Evolutionary conservation across 2,329 filamentous ascomycete species (phyloP), one percentile per base, ranked within the genome.

Genomic region (Fusarium sp.): DNA sequence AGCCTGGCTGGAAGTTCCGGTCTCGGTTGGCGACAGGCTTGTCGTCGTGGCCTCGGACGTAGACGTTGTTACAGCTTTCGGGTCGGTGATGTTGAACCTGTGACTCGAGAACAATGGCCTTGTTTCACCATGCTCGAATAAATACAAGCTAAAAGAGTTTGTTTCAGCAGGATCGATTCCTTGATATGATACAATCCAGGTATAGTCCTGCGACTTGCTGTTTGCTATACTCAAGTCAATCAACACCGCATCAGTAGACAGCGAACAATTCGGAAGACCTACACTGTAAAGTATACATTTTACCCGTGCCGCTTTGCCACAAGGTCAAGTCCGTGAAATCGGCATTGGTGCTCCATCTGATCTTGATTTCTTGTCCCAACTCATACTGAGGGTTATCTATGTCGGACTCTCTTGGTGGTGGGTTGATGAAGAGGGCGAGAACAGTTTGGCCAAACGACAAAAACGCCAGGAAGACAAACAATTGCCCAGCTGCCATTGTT

Each of bases 21-120:
- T 63, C n/a, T 34, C 18, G 2, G 56, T n/a, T 6, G 16, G 40
- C 1, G 43, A 32, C 1, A 13, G 10, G 8, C 11, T 47, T 8
- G 60, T 45, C 34, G 25, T 22, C 1, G 48, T 38, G 2, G 29
- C 10, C 20, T 38, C 41, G 1, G n/a, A 22, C 0, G 55, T 11
- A 11, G 48, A 63, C 4, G 43, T 47, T n/a, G 48, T 44, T 5
- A 16, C 1, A 10, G 58, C 20, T 3, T 27, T 38, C 1, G 61
- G 61, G 20, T 64, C 58, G 8, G 34, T 64, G n/a, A 64, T 64
- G 4, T 64, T 64, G 16, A 64, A 64, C 5, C 16, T 46, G 13
- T 64, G 61, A 1, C 58, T 64, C 0, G 58, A 40, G 11, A 64
- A 63, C 0, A 62, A 29, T 2, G 61, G 18, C 0, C 38, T 13